These are phyloP conservation scores for Aspergillus sp. DNA, from an alignment of 2,329 filamentous ascomycete species.

Conservation along the genomic window DNA sequence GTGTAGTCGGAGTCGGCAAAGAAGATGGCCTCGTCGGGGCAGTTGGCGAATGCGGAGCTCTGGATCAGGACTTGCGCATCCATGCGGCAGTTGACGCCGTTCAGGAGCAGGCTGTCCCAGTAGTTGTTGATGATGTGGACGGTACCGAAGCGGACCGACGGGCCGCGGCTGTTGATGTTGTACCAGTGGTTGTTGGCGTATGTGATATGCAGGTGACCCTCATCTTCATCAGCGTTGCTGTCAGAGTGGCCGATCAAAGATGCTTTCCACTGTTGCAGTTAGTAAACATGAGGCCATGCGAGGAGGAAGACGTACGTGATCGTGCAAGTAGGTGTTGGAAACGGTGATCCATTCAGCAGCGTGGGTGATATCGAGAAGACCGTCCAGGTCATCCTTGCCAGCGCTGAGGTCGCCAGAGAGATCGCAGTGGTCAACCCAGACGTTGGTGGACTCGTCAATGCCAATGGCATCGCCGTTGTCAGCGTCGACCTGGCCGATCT, in stretches of 20 bases:
- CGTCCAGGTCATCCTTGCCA: constrained; percentile 70
- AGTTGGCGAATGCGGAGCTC: constrained; percentile 53
- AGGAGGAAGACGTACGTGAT: constrained; percentile 42
- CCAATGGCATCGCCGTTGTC: constrained; percentile 60
- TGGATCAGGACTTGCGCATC: constrained; percentile 61
- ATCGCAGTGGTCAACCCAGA: constrained; percentile 70
- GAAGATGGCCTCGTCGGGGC: constrained; percentile 45
- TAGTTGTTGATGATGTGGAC: constrained; percentile 61
- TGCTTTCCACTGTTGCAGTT: constrained; percentile 51
- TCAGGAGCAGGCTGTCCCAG: constrained; percentile 45
- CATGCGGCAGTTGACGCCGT: constrained; percentile 57
- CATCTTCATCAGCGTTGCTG: constrained; percentile 59
- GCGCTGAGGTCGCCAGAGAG: constrained; percentile 59
- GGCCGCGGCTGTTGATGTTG: constrained; percentile 64
- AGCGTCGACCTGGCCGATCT: constrained; percentile 58
- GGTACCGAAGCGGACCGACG: constrained; percentile 66
- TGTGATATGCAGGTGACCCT: constrained; percentile 62
- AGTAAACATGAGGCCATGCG: neutral
- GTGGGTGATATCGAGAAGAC: constrained; percentile 65
- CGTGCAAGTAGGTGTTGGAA: constrained; percentile 54
- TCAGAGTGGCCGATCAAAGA: constrained; percentile 61
- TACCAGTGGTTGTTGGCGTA: constrained; percentile 66
- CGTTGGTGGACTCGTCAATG: constrained; percentile 54
- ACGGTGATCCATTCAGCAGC: constrained; percentile 59
- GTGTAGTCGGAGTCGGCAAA: constrained; percentile 46